Conservation (phyloP, 1,284 basidiomycete genomes). For the Malassezia vespertilionis region DNA sequence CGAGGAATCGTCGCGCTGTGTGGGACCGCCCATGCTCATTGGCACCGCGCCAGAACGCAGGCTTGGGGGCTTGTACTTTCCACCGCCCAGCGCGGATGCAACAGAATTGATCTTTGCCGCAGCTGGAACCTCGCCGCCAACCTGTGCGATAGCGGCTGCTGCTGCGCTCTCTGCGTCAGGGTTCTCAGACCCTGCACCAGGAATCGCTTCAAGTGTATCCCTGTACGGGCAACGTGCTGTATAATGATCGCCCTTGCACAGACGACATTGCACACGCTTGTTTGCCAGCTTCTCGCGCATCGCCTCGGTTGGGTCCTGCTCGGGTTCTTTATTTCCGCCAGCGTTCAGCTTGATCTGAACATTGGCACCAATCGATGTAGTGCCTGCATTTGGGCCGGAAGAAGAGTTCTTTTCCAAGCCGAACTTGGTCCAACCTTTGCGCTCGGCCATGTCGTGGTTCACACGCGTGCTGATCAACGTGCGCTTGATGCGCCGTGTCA, state of each 20-base stretch:
- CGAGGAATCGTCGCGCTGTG: slow-evolving; percentile 68
- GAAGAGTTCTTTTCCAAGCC: slow-evolving; percentile 79
- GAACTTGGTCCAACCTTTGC: slow-evolving; percentile 88
- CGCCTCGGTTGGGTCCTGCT: slow-evolving; percentile 61
- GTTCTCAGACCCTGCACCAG: slow-evolving; percentile 52
- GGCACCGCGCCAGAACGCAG: slow-evolving; percentile 63
- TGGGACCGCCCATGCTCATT: slow-evolving; percentile 57
- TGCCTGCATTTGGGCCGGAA: slow-evolving; percentile 68
- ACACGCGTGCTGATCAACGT: slow-evolving; percentile 84
- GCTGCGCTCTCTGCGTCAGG: slow-evolving; percentile 21
- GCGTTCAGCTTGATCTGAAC: slow-evolving; percentile 72
- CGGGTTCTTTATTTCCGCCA: slow-evolving; percentile 54
- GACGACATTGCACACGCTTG: slow-evolving; percentile 80
- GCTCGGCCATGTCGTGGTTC: slow-evolving; percentile 81
- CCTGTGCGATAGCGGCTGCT: slow-evolving; percentile 5
- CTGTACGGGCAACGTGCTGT: slow-evolving; percentile 98
- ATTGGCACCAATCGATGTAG: slow-evolving; percentile 90
- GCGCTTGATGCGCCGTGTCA: slow-evolving; percentile 72
- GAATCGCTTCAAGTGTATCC: slow-evolving; percentile 63
- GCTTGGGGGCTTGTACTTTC: slow-evolving; percentile 87
- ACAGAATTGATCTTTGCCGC: slow-evolving; percentile 52
- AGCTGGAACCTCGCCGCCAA: slow-evolving; percentile 47
- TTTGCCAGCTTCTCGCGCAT: slow-evolving; percentile 60
- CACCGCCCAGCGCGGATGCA: slow-evolving; percentile 45
- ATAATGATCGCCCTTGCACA: slow-evolving; percentile 95